A percentile compares a stretch with the other conserved stretches of the same genome.
Conservation (phyloP, 139 green algal species). For the Eudorina sp. region DNA sequence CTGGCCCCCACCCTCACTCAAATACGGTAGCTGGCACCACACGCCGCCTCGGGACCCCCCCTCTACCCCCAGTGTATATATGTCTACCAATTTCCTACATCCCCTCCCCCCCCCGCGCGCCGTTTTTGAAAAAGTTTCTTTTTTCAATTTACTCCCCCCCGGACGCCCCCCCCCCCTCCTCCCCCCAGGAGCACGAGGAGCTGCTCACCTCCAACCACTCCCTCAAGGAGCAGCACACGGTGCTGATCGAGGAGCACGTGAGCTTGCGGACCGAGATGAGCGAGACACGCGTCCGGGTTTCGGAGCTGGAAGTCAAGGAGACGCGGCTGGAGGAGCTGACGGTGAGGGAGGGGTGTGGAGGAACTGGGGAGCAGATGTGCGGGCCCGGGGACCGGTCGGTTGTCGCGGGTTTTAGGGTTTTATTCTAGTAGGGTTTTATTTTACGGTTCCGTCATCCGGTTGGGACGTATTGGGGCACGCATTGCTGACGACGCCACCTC, state of each 20-base stretch:
- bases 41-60: too few species aligned
- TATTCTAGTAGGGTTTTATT: too few species aligned
- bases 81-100: too few species aligned
- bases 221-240: background rate
- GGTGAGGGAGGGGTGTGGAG: background rate
- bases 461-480: too few species aligned
- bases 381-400: background rate
- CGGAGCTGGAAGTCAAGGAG: constrained; percentile 24
- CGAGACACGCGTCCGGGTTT: background rate
- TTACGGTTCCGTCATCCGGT: too few species aligned
- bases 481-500: too few species aligned
- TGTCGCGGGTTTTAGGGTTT: too few species aligned
- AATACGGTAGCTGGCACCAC: too few species aligned
- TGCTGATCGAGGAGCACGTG: constrained; percentile 1
- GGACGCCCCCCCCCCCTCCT: background rate
- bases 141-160: background rate
- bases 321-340: constrained; percentile 29
- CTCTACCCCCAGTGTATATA: too few species aligned
- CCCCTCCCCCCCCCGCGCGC: too few species aligned
- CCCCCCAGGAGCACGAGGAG: constrained; percentile 37
- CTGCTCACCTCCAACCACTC: background rate
- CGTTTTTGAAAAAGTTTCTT: too few species aligned
- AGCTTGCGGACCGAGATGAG: background rate
- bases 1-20: too few species aligned
- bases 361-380: background rate